phyloP scores from a whole-genome alignment of 371 early-diverging fungal species.

The Rhizopus microsporus region DNA sequence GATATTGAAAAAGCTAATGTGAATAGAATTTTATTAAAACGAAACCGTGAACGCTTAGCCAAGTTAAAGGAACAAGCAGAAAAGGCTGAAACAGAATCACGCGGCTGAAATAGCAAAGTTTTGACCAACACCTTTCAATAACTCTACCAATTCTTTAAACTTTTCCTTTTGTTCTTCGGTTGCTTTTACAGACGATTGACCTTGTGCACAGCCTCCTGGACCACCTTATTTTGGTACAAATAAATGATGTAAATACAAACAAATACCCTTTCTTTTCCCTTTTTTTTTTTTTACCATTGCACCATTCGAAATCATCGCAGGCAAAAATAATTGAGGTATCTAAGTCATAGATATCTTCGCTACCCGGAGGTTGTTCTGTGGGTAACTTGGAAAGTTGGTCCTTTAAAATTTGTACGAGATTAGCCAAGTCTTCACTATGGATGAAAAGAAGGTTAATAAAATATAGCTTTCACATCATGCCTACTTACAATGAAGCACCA shows the following conservation, averaged over 20 bases:
- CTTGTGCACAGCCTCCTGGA: slow-evolving; percentile 40
- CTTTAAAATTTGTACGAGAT: slow-evolving; percentile 18
- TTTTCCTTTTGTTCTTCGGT: slow-evolving; percentile 39
- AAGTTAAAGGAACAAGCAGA: slow-evolving; percentile 38
- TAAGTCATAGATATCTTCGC: slow-evolving; percentile 53
- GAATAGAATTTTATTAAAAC: slow-evolving; percentile 63
- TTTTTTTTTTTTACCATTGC: slow-evolving; percentile 34
- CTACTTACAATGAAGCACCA: slow-evolving; percentile 33
- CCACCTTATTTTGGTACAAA: slow-evolving; percentile 29
- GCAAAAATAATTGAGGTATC: slow-evolving; percentile 42
- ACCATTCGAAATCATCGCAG: slow-evolving; percentile 50
- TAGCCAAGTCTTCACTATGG: slow-evolving; percentile 18
- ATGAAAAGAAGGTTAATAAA: slow-evolving; percentile 8
- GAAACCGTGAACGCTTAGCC: slow-evolving; percentile 61
- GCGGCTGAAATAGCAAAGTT: slow-evolving; percentile 23
- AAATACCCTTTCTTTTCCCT: slow-evolving; percentile 3
- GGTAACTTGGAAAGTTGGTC: slow-evolving; percentile 33
- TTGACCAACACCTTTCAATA: slow-evolving; percentile 27
- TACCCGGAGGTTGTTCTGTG: slow-evolving; percentile 44
- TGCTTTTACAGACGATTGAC: slow-evolving; percentile 29
- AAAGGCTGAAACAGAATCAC: background rate
- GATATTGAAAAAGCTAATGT: slow-evolving; percentile 67
- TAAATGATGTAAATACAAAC: slow-evolving; percentile 5
- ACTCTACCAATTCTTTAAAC: slow-evolving; percentile 34
- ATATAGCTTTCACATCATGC: background rate